Percentiles rank a stretch among this genome's conserved stretches.
Conservation (phyloP, 805 yeast species). For the Pichia gijzeniarum region DNA sequence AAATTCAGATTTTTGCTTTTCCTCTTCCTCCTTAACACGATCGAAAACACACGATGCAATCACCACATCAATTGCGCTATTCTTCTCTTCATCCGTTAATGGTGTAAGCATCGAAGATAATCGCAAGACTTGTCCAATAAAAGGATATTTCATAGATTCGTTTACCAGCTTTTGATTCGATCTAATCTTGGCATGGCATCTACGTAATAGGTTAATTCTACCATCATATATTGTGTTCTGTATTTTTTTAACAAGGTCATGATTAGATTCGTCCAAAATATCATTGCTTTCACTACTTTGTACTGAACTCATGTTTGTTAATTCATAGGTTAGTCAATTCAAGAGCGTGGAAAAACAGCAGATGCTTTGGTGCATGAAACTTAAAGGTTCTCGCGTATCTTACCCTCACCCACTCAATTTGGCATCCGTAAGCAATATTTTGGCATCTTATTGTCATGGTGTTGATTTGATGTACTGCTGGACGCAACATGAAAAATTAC, state of each 20-base stretch:
- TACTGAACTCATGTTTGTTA: too few species aligned
- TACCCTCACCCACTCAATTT: too few species aligned
- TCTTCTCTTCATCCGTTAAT: conserved; percentile 32
- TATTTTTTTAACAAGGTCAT: neutral
- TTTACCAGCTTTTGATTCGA: neutral
- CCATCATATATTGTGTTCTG: neutral
- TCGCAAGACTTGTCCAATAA: neutral
- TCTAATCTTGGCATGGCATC: neutral
- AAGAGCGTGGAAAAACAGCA: too few species aligned
- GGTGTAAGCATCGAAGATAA: neutral
- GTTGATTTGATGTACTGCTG: too few species aligned
- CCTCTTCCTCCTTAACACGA: conserved; percentile 30
- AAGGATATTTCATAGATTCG: neutral
- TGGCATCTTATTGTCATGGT: too few species aligned
- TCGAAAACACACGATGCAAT: conserved; percentile 60
- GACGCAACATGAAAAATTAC: too few species aligned
- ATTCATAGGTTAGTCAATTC: too few species aligned
- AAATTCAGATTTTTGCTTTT: conserved; percentile 15
- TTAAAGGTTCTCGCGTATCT: too few species aligned
- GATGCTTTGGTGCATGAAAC: too few species aligned
- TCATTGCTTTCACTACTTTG: neutral
- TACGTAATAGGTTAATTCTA: neutral
- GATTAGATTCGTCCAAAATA: neutral
- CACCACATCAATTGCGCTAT: conserved; percentile 54
- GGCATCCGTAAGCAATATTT: too few species aligned